phyloP scores from a whole-genome alignment of 441 rosid genomes.

The Arabidopsis hybrid region DNA sequence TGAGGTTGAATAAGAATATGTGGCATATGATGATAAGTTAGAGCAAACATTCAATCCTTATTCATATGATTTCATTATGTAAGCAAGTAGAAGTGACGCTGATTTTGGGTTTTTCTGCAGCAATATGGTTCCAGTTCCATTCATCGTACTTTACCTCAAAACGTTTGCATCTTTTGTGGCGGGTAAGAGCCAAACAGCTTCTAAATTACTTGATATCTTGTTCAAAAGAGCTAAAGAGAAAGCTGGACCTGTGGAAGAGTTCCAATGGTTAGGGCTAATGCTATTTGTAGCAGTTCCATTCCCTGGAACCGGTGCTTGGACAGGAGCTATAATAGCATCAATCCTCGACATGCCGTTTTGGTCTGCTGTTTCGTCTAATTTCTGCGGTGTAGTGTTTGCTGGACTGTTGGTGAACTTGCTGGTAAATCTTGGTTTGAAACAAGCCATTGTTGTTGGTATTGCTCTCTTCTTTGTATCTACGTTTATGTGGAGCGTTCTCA shows the following conservation, averaged over 20 bases:
- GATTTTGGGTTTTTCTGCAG: slow-evolving; percentile 49
- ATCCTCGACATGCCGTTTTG: slow-evolving; percentile 94
- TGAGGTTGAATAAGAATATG: neutral
- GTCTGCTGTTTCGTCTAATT: slow-evolving; percentile 80
- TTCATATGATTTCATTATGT: neutral
- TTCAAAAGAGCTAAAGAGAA: slow-evolving; percentile 78
- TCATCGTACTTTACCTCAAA: slow-evolving; percentile 81
- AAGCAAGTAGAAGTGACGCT: slow-evolving; percentile 13
- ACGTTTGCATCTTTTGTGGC: slow-evolving; percentile 76
- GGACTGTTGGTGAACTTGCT: slow-evolving; percentile 85
- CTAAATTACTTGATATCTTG: slow-evolving; percentile 61
- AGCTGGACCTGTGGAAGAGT: slow-evolving; percentile 90
- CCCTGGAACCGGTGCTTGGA: slow-evolving; percentile 98
- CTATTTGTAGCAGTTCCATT: slow-evolving; percentile 96
- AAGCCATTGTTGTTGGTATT: slow-evolving; percentile 72
- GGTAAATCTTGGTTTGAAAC: slow-evolving; percentile 82
- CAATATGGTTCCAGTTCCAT: slow-evolving; percentile 98
- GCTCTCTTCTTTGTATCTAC: slow-evolving; percentile 74
- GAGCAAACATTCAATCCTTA: neutral
- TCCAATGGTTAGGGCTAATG: slow-evolving; percentile 94
- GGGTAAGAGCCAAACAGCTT: slow-evolving; percentile 64
- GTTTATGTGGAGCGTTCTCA: slow-evolving; percentile 82
- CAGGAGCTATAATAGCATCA: slow-evolving; percentile 89
- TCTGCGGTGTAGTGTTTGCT: slow-evolving; percentile 82
- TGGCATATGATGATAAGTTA: slow-evolving; percentile 8